Base-by-base conservation (phyloP, 225 moss, liverwort and hornwort genomes). In the Polytrichum formosum region DNA sequence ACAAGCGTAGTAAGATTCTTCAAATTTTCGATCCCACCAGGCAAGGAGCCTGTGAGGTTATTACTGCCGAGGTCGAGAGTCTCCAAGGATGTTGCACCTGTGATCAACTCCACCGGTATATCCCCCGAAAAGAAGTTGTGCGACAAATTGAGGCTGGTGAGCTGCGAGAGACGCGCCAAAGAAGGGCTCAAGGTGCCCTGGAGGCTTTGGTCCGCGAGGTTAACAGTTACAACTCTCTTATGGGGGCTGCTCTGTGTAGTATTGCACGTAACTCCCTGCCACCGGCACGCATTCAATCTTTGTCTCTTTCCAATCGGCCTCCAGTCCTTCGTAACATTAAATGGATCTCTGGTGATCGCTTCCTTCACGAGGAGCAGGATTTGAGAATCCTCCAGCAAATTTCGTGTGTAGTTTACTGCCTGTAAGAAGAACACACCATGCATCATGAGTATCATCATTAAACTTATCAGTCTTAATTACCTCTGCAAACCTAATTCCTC, bases 261-360 rank as follows among this genome's bases (percentile, higher is more conserved):
- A 6, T 65, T 73, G 81, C 87, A 87, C n/a, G 76, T 69, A 70
- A 87, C 76, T 25, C 87, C 87, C 1, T 76, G 74, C 87, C 87
- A 87, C 61, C 30, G 74, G 74, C 87, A 87, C 13, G 87, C 81
- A 35, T 79, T 79, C 28, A 84, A 72, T 2, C 0, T 4, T 2
- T 77, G 72, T 6, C 8, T 28, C 5, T 59, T 1, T 25, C 87
- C 87, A 56, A 76, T 74, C 21, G 72, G 74, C 67, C 81, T 87
- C 87, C 87, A 87, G 76, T 78, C 84, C 55, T 65, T 78, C 18
- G 77, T 79, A 23, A 56, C 33, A 61, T 87, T 81, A 23, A 35
- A 64, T 7, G 87, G 87, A 63, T 87, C 87, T 6, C 7, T 5
- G 2, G 69, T 27, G 26, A 87, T 79, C 6, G 72, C 61, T 10